These are phyloP conservation scores for Pezicula radicicola DNA, from an alignment of 2,329 filamentous ascomycete genomes.

Conservation along the genomic window DNA sequence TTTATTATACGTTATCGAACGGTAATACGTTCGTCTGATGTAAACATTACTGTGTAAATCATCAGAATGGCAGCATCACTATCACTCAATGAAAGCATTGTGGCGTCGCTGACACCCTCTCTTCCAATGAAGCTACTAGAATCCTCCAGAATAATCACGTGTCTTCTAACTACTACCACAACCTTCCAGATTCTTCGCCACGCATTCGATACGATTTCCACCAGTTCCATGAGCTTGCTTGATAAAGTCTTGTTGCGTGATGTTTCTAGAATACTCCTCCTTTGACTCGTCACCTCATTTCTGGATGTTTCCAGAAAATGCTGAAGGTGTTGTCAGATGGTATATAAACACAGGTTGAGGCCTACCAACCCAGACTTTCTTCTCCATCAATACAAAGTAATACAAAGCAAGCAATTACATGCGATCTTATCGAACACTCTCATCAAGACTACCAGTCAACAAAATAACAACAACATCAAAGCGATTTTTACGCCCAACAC, in stretches of 20 bases:
- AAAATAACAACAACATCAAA: constrained; percentile 4
- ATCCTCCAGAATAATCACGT: not conserved
- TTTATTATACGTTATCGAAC: too few relatives aligned
- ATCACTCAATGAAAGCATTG: too few relatives aligned
- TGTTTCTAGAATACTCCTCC: constrained; percentile 12
- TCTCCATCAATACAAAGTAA: constrained; percentile 11
- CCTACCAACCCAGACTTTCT: not conserved
- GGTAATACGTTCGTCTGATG: too few relatives aligned
- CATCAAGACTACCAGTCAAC: constrained; percentile 15
- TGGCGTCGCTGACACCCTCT: not conserved
- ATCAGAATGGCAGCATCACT: too few relatives aligned
- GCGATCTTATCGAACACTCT: constrained; percentile 17
- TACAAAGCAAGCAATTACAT: constrained; percentile 14
- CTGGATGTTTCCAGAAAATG: constrained; percentile 11
- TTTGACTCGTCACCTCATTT: not conserved
- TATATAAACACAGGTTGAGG: constrained; percentile 15
- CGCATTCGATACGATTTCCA: not conserved
- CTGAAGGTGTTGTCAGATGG: constrained; percentile 3
- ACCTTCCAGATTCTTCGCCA: not conserved
- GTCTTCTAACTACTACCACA: not conserved
- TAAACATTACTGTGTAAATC: too few relatives aligned
- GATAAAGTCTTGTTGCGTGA: constrained; percentile 1
- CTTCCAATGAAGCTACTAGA: not conserved
- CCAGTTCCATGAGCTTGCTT: not conserved
- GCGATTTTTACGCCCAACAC: constrained; percentile 21